Base-by-base conservation (phyloP, 1,284 basidiomycete genomes). In the Ceratobasidium sp. region DNA sequence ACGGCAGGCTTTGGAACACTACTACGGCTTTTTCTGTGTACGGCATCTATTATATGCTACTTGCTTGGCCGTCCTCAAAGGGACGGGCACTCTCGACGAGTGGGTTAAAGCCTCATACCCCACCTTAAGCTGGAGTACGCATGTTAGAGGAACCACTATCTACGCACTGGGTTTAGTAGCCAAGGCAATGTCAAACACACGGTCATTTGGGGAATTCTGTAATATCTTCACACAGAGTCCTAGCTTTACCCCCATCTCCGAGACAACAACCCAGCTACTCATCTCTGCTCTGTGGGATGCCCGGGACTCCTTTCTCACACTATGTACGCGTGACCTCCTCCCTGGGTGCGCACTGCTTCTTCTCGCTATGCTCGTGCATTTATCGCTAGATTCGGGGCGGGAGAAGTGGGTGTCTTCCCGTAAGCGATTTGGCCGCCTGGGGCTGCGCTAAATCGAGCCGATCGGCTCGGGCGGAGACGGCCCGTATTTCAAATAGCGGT, bases 321-420 rank as follows among this genome's bases (percentile, higher is more conserved):
- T 62, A 14, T 62, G 30, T 16, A 5, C 33, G 2, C 60, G 35
- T n/a, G 30, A 14, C n/a, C 60, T 62, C 18, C 18, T 62, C 16
- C 60, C 60, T 62, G 60, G 60, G 18, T 35, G 33, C 18, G 8
- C 60, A 6, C 33, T 62, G 33, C 33, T 62, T 5, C 38, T 62
- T 20, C 38, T 62, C 20, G 30, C 60, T 3, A 18, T 62, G n/a
- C 20, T 23, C 5, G 20, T 10, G 5, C n/a, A 10, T 16, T 20
- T 54, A n/a, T 5, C 7, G 20, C 10, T 12, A n/a, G 7, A 12
- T 23, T 54, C 52, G 12, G 52, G n/a, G n/a, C n/a, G n/a, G n/a
- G n/a, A n/a, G n/a, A n/a, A 52, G 18, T 52, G 50, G 50, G 50
- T 52, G 50, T 52, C 50, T 52, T 52, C 50, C 50, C 50, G 50